Conservation (phyloP, 768 basidiomycete species). For the Mycena haematopus region DNA sequence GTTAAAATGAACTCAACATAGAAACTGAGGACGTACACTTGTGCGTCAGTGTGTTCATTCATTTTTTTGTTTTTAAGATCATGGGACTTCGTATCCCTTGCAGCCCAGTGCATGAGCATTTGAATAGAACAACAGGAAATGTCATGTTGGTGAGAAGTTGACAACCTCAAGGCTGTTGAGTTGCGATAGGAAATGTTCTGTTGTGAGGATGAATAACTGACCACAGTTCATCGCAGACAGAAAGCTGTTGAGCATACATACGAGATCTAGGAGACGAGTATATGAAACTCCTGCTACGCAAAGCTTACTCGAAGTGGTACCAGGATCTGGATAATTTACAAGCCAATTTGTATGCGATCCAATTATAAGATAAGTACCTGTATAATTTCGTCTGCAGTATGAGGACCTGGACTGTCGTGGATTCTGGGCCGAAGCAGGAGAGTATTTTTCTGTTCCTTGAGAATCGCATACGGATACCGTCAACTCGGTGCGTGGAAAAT, state of each 20-base stretch:
- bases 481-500: background rate
- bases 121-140: background rate
- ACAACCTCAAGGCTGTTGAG: background rate
- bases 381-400: background rate
- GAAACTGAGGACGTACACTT: background rate
- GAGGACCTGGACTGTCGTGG: too few species aligned
- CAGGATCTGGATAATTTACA: background rate
- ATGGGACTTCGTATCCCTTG: too few species aligned
- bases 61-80: too few species aligned
- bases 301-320: background rate
- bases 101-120: background rate
- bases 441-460: too few species aligned
- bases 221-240: background rate
- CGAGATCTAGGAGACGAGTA: background rate
- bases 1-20: too few species aligned
- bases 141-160: background rate
- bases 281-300: background rate
- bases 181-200: background rate
- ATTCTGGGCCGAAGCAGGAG: too few species aligned
- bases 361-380: too few species aligned
- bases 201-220: background rate
- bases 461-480: background rate
- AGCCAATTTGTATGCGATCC: too few species aligned
- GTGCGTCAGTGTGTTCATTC: too few species aligned
- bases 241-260: background rate